A percentile compares a stretch with the other conserved stretches of the same genome.
phyloP scores from a whole-genome alignment of 2,329 filamentous ascomycete genomes.

The Teratosphaeria destructans region DNA sequence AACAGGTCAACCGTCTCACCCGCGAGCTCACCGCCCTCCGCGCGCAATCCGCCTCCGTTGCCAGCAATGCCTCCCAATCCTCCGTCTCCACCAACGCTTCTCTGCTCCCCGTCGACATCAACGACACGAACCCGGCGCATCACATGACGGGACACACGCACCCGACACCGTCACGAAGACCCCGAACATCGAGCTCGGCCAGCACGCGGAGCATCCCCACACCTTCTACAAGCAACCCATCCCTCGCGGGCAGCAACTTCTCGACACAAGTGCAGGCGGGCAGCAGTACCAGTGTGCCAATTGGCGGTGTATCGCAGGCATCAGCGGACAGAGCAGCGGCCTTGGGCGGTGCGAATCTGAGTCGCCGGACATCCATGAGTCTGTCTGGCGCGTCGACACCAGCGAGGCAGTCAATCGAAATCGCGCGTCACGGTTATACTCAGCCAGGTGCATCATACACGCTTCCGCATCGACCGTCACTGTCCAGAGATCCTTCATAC shows the following conservation, averaged over 20 bases:
- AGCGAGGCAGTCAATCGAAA: constrained; percentile 22
- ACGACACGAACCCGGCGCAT: constrained; percentile 38
- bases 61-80: constrained; percentile 45
- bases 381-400: constrained; percentile 26
- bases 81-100: constrained; percentile 42
- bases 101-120: constrained; percentile 31
- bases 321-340: constrained; percentile 26
- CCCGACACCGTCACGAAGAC: constrained; percentile 44
- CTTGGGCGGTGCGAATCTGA: constrained; percentile 15
- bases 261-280: constrained; percentile 14
- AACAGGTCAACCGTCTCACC: constrained; percentile 80
- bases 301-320: constrained; percentile 24
- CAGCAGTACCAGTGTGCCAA: constrained; percentile 9
- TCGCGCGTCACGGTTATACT: constrained; percentile 8
- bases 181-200: constrained; percentile 27
- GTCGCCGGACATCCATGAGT: constrained; percentile 23
- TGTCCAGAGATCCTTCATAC: constrained; percentile 22
- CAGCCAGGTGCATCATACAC: constrained; percentile 9
- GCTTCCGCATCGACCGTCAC: constrained; percentile 23
- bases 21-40: constrained; percentile 81
- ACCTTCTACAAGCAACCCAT: constrained; percentile 9
- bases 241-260: constrained; percentile 2
- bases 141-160: constrained; percentile 39
- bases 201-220: constrained; percentile 19
- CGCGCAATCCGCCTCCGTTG: constrained; percentile 51